These are phyloP conservation scores for Drechslera avenae DNA, from an alignment of 2,329 filamentous ascomycete genomes.

Conservation along the genomic window DNA sequence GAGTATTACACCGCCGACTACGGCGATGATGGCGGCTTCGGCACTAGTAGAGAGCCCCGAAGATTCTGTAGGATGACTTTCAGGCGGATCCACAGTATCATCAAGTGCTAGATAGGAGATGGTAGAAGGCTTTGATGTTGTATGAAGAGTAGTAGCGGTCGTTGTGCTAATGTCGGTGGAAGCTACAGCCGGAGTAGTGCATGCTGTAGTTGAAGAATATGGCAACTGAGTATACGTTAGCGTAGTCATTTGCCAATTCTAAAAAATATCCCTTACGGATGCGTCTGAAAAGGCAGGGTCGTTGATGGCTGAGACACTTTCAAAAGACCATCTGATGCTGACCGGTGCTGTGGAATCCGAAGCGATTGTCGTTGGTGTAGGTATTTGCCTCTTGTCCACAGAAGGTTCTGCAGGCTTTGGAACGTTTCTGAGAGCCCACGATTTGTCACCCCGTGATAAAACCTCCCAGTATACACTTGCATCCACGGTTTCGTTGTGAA, in stretches of 20 bases:
- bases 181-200: conserved; percentile 1
- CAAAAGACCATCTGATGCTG: conserved; percentile 15
- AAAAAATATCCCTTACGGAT: neutral
- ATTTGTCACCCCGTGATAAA: conserved; percentile 26
- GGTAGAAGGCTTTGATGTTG: no score
- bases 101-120: no score
- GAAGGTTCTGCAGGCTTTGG: conserved; percentile 27
- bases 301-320: conserved; percentile 17
- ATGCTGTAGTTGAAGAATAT: neutral
- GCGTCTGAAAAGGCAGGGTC: neutral
- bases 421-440: conserved; percentile 25
- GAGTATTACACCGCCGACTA: conserved; percentile 19
- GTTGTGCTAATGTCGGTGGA: neutral
- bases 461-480: conserved; percentile 31
- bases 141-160: no score
- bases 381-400: conserved; percentile 1
- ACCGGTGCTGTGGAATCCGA: conserved; percentile 23
- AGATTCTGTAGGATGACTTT: neutral
- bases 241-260: neutral
- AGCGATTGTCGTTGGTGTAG: conserved; percentile 5
- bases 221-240: neutral
- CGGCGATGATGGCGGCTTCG: conserved; percentile 29
- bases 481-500: conserved; percentile 21
- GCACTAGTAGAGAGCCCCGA: conserved; percentile 26
- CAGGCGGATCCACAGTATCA: no score